Evolutionary conservation across 495 filamentous ascomycete species (phyloP).

Genomic region (Aspergillus homomorphus): DNA sequence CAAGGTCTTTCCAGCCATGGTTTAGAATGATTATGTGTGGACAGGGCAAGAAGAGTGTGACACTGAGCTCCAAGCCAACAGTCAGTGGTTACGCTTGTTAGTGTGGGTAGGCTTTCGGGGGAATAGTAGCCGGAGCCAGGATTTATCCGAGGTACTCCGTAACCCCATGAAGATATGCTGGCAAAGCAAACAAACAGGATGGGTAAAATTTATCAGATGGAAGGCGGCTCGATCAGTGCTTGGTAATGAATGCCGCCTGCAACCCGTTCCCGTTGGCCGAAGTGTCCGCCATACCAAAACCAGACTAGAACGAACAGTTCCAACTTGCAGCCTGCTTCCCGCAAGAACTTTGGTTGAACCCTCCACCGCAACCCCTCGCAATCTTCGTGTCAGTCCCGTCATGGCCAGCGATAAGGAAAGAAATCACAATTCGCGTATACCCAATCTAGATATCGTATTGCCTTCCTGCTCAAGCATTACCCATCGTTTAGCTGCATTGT

Average conservation of each 20-base stretch:
- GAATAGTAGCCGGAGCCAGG: background rate
- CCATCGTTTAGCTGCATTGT: no score
- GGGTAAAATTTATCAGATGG: slow-evolving; percentile 10
- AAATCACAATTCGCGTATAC: no score
- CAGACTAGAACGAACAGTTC: slow-evolving; percentile 6
- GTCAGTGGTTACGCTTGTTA: no score
- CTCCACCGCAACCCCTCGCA: no score
- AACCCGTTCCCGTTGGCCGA: slow-evolving; percentile 8
- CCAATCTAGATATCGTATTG: no score
- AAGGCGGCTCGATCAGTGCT: slow-evolving; percentile 8
- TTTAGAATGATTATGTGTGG: background rate
- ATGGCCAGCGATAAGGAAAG: no score
- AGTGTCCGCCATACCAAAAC: background rate
- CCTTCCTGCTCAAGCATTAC: no score
- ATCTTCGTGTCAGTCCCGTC: no score
- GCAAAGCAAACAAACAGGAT: no score
- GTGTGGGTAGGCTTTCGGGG: background rate
- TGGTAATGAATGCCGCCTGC: slow-evolving; percentile 14
- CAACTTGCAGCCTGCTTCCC: background rate
- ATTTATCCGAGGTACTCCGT: slow-evolving; percentile 7
- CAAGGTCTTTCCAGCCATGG: slow-evolving; percentile 21
- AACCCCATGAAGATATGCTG: no score
- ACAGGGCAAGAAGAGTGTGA: background rate
- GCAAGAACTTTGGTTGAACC: background rate
- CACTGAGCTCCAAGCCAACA: no score